A percentile compares a stretch with the other conserved stretches of the same genome.
These are phyloP conservation scores for Diaporthe ampelina DNA, from an alignment of 2,329 filamentous ascomycete species.

Conservation along the genomic window DNA sequence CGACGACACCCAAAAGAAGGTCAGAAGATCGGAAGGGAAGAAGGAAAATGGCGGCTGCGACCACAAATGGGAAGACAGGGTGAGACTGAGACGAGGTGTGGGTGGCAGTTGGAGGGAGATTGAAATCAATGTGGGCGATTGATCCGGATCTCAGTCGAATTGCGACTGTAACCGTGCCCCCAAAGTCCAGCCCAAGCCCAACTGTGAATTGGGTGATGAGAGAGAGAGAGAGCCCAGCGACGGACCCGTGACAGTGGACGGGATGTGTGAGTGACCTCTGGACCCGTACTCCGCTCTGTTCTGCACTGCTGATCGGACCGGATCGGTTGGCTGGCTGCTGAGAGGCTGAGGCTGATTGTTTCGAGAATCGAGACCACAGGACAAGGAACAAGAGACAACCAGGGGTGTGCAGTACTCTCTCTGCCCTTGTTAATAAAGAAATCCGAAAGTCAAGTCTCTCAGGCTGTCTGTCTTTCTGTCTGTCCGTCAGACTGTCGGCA, in stretches of 20 bases:
- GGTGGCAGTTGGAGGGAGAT: constrained; percentile 26
- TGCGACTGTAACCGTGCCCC: constrained; percentile 18
- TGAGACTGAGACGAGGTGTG: constrained; percentile 20
- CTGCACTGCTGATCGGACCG: constrained; percentile 24
- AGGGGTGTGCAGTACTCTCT: not conserved
- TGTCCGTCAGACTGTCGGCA: no score
- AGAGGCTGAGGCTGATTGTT: constrained; percentile 25
- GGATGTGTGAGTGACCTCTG: not conserved
- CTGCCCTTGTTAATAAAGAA: not conserved
- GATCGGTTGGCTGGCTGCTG: constrained; percentile 30
- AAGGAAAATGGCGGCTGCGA: not conserved
- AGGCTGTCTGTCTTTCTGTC: not conserved
- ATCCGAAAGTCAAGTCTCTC: not conserved
- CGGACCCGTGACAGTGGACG: not conserved
- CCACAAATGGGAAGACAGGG: constrained; percentile 14
- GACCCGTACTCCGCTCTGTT: not conserved
- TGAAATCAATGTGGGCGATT: constrained; percentile 15
- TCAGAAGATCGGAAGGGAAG: not conserved
- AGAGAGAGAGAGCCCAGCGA: not conserved
- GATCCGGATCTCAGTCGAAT: constrained; percentile 10
- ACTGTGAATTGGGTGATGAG: not conserved
- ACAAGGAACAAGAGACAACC: not conserved
- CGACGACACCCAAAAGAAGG: not conserved
- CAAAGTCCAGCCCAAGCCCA: not conserved
- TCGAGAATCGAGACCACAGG: constrained; percentile 16